Evolutionary conservation across 345 rosid species (phyloP), one percentile per base, ranked within the genome.

Genomic region (Draba incana): DNA sequence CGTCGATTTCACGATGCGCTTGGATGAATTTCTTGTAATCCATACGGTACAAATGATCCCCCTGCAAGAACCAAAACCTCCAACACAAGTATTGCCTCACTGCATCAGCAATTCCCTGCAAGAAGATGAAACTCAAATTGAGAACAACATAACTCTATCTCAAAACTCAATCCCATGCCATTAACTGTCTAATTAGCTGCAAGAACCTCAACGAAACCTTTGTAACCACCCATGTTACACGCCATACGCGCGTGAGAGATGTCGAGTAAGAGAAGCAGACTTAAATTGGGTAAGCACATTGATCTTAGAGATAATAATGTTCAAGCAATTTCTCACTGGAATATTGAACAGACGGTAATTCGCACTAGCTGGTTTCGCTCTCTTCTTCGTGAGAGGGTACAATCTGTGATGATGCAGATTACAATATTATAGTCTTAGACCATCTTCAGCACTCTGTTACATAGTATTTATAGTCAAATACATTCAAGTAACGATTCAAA

Each of bases 201-300:
- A 67, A 93, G 93, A 72, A 90, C 98, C 69, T 93, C 98, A n/a
- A 93, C 97, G 67, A 93, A 93, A 9, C 98, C 98, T 81, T 93
- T 85, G 75, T 93, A 88, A 41, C 97, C 98, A 47, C 94, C 97
- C 97, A 93, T 85, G 84, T 93, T 90, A 76, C 96, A 90, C 0
- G 96, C 20, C 96, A 75, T 93, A 88, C 4, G 97, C 98, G 46
- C 98, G 80, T 0, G 98, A 93, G 37, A 93, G 88, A 72, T 90
- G 98, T 2, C 98, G 93, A 75, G 88, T 93, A 44, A 93, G 90
- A 10, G 97, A 93, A 1, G 98, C 97, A 7, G 98, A 93, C 62
- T 93, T 93, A 85, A 93, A 93, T 59, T 90, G 98, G 2, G 97
- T 93, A 38, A 93, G 96, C 37, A 93, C 98, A 60, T 90, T 90